phyloP scores from a whole-genome alignment of 768 basidiomycete genomes.

The Tylopilus plumbeoviolaceoides region DNA sequence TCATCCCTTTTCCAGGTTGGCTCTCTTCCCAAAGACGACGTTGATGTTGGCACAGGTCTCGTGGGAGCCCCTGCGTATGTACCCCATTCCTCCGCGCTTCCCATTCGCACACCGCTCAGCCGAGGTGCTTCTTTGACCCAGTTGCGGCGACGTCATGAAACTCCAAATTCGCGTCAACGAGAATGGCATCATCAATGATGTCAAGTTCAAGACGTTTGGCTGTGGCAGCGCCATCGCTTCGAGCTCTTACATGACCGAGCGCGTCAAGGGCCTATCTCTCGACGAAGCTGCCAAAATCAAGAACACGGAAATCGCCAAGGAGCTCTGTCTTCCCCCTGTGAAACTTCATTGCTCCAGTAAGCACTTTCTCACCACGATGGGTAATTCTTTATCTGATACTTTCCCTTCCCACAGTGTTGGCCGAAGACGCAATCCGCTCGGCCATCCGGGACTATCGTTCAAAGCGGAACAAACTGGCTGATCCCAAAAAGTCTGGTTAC shows the following conservation, averaged over 20 bases:
- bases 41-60: conserved; percentile 93
- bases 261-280: conserved; percentile 89
- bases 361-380: conserved; percentile 26
- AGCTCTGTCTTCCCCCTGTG: conserved; percentile 91
- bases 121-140: conserved; percentile 29
- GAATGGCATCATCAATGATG: conserved; percentile 91
- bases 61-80: conserved; percentile 96
- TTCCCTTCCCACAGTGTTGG: conserved; percentile 60
- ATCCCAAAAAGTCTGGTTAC: conserved; percentile 56
- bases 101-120: conserved; percentile 13
- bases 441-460: conserved; percentile 94
- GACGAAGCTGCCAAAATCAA: conserved; percentile 96
- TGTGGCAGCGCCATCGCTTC: conserved; percentile 98
- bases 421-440: conserved; percentile 97
- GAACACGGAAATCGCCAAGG: conserved; percentile 99
- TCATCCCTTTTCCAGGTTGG: conserved; percentile 74
- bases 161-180: conserved; percentile 97
- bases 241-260: conserved; percentile 98
- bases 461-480: conserved; percentile 59
- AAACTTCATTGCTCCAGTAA: conserved; percentile 92
- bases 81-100: not conserved
- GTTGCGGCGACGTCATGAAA: conserved; percentile 99
- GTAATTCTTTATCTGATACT: conserved; percentile 22
- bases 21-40: conserved; percentile 87
- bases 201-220: conserved; percentile 99